A percentile compares a stretch with the other conserved stretches of the same genome.
These are phyloP conservation scores for Cardamine occulta DNA, from an alignment of 345 rosid genomes.

Conservation along the genomic window DNA sequence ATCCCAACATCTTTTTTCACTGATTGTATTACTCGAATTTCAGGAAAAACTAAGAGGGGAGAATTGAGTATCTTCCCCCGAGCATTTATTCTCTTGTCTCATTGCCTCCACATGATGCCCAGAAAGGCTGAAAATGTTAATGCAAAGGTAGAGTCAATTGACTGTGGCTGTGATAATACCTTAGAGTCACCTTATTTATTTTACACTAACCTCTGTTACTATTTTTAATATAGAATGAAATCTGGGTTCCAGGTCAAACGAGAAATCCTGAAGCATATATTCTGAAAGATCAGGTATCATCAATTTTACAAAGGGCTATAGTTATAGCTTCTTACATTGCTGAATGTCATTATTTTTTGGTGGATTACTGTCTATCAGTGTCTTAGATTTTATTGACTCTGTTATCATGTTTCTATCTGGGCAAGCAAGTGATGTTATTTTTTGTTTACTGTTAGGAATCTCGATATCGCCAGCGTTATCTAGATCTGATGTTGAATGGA, in stretches of 20 bases:
- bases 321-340: conserved; percentile 1
- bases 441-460: conserved; percentile 62
- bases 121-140: conserved; percentile 50
- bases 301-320: conserved; percentile 4
- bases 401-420: not conserved
- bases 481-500: conserved; percentile 81
- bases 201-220: conserved; percentile 19
- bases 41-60: conserved; percentile 94
- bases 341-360: conserved; percentile 10
- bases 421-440: conserved; percentile 6
- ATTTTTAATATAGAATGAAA: conserved; percentile 58
- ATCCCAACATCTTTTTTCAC: not conserved
- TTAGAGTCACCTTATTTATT: not conserved
- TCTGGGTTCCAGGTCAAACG: conserved; percentile 69
- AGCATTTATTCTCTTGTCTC: conserved; percentile 67
- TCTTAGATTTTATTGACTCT: not conserved
- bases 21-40: not conserved
- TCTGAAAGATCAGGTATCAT: conserved; percentile 86
- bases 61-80: conserved; percentile 86
- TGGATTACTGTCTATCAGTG: not conserved
- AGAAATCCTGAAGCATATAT: conserved; percentile 85
- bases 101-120: conserved; percentile 98
- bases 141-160: conserved; percentile 53
- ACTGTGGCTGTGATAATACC: not conserved
- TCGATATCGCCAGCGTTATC: conserved; percentile 86